Evolutionary conservation across 2,329 filamentous ascomycete species (phyloP).

Genomic region (Epichloe baconii): DNA sequence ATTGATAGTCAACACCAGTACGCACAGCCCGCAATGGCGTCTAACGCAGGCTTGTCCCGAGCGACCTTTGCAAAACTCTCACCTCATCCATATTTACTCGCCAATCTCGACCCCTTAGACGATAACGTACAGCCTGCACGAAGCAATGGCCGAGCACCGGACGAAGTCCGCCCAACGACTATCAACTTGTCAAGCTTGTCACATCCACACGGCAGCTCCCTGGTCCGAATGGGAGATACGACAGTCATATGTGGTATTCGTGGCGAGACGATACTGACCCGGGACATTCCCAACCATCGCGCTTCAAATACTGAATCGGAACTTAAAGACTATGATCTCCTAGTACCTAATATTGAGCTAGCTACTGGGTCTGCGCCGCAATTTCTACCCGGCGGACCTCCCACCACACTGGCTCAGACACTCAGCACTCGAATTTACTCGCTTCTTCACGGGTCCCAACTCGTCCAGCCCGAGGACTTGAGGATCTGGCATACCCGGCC

Average conservation of each 20-base stretch:
- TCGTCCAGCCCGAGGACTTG: conserved; percentile 56
- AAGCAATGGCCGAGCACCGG: conserved; percentile 66
- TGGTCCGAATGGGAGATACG: conserved; percentile 80
- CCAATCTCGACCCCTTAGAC: conserved; percentile 59
- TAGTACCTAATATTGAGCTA: conserved; percentile 90
- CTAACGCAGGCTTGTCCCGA: conserved; percentile 33
- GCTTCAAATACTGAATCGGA: conserved; percentile 29
- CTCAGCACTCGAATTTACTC: conserved; percentile 69
- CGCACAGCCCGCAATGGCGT: conserved; percentile 14
- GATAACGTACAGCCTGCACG: conserved; percentile 42
- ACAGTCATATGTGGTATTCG: conserved; percentile 90
- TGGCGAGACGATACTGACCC: conserved; percentile 66
- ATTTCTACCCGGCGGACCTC: conserved; percentile 74
- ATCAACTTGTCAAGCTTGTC: conserved; percentile 75
- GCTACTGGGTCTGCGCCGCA: conserved; percentile 80
- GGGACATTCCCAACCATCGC: conserved; percentile 58
- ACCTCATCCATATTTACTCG: conserved; percentile 78
- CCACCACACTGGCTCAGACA: conserved; percentile 67
- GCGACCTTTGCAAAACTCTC: conserved; percentile 80
- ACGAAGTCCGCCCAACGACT: conserved; percentile 57
- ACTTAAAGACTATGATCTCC: conserved; percentile 51
- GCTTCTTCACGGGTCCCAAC: conserved; percentile 55
- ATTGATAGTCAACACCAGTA: neutral
- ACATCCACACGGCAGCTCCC: conserved; percentile 79
- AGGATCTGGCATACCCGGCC: conserved; percentile 55